phyloP scores from a whole-genome alignment of 345 rosid species.

The Lepidium aucheri region DNA sequence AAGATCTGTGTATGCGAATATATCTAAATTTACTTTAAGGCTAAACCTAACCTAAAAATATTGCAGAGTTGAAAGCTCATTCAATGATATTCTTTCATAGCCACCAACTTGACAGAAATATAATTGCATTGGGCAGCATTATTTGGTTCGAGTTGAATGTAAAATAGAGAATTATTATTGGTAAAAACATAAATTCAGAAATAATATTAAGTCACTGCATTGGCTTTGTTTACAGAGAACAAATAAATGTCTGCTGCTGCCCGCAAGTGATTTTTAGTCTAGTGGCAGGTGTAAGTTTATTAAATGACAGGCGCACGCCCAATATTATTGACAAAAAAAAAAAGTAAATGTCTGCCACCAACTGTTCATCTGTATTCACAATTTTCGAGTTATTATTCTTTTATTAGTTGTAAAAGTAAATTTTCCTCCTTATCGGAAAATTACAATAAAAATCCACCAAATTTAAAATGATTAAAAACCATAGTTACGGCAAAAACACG shows the following conservation, averaged over 20 bases:
- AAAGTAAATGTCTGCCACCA: conserved; percentile 22
- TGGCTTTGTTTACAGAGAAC: neutral
- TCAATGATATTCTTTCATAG: neutral
- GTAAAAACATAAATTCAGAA: neutral
- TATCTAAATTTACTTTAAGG: neutral
- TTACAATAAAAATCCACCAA: conserved; percentile 2
- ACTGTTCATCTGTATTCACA: conserved; percentile 13
- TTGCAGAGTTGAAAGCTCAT: neutral
- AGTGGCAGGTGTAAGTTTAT: too few species aligned
- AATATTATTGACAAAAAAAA: too few species aligned
- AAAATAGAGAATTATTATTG: neutral
- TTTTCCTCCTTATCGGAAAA: neutral
- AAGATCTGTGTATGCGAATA: neutral
- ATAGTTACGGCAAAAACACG: conserved; percentile 16
- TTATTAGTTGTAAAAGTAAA: neutral
- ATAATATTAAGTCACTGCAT: conserved; percentile 1
- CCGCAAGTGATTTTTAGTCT: too few species aligned
- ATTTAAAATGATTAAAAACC: conserved; percentile 1
- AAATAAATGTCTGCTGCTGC: conserved; percentile 19
- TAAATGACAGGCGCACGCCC: too few species aligned
- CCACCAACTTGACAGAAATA: neutral
- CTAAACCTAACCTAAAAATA: neutral
- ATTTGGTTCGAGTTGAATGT: neutral
- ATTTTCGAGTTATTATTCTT: conserved; percentile 7
- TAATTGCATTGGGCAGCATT: neutral